Conservation (phyloP, 2,329 filamentous ascomycete species). For the Uncinocarpus reesii region DNA sequence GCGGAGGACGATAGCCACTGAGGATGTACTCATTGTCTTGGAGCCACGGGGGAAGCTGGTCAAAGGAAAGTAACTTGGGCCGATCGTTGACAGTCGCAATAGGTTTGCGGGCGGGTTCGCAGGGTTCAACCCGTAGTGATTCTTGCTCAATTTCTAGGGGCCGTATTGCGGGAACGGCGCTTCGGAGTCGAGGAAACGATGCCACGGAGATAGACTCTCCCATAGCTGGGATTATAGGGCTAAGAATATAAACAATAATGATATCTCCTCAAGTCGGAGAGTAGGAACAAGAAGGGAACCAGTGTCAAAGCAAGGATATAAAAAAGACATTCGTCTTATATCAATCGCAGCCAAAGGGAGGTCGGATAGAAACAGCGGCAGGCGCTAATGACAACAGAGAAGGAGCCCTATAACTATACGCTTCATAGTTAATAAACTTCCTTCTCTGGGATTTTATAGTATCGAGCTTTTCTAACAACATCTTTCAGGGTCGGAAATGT, state of each 20-base stretch:
- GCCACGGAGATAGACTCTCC: neutral
- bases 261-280: neutral
- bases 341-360: neutral
- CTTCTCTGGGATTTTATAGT: neutral
- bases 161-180: neutral
- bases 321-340: constrained; percentile 1
- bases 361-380: neutral
- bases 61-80: constrained; percentile 36
- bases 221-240: neutral
- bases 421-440: too few species aligned
- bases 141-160: neutral
- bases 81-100: neutral
- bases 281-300: neutral
- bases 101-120: neutral
- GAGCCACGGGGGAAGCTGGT: constrained; percentile 44
- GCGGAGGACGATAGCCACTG: constrained; percentile 54
- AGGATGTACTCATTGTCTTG: constrained; percentile 60
- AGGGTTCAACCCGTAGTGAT: neutral
- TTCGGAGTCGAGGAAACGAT: neutral
- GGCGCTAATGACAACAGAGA: constrained; percentile 1
- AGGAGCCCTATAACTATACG: too few species aligned
- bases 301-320: neutral
- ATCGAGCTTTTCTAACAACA: too few species aligned
- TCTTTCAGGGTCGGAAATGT: too few species aligned
- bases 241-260: constrained; percentile 1